These are phyloP conservation scores for Acanthamoeba triangularis DNA, from an alignment of 208 protist species.

Conservation along the genomic window DNA sequence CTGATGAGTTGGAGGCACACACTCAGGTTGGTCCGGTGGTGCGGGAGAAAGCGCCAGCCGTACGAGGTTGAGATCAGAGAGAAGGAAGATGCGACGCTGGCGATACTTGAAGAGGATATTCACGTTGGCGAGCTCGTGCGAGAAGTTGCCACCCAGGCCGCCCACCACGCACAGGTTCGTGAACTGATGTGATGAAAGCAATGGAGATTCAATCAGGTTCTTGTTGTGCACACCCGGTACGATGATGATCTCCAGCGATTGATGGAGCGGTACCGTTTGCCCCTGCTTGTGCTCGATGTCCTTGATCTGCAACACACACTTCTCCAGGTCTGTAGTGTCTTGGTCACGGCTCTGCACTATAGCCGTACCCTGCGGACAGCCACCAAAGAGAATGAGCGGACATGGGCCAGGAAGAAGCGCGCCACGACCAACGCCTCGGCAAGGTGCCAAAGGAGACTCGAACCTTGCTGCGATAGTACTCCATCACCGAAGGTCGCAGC, in stretches of 20 bases:
- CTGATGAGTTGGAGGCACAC: background rate
- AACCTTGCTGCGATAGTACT: slow-evolving; percentile 44
- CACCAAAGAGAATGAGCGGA: background rate
- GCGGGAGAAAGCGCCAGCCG: background rate
- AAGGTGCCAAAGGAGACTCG: background rate
- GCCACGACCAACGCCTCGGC: background rate
- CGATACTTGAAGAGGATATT: slow-evolving; percentile 69
- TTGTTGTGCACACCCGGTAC: too few species aligned
- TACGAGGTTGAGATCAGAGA: slow-evolving; percentile 52
- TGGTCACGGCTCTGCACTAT: background rate
- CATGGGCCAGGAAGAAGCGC: background rate
- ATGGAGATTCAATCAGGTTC: background rate
- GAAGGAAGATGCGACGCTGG: slow-evolving; percentile 34
- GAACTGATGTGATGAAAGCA: background rate
- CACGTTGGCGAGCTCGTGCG: slow-evolving; percentile 64
- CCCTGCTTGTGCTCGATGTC: background rate
- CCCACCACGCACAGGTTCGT: slow-evolving; percentile 62
- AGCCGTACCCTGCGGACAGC: background rate
- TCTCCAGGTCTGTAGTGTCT: slow-evolving; percentile 69
- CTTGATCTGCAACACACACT: slow-evolving; percentile 9
- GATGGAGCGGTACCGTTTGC: background rate
- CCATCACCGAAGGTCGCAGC: background rate
- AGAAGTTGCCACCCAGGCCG: slow-evolving; percentile 66
- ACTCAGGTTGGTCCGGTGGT: too few species aligned
- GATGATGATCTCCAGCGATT: background rate